Base-by-base conservation (phyloP, 2,329 filamentous ascomycete species). In the Leptosphaerulina australis region DNA sequence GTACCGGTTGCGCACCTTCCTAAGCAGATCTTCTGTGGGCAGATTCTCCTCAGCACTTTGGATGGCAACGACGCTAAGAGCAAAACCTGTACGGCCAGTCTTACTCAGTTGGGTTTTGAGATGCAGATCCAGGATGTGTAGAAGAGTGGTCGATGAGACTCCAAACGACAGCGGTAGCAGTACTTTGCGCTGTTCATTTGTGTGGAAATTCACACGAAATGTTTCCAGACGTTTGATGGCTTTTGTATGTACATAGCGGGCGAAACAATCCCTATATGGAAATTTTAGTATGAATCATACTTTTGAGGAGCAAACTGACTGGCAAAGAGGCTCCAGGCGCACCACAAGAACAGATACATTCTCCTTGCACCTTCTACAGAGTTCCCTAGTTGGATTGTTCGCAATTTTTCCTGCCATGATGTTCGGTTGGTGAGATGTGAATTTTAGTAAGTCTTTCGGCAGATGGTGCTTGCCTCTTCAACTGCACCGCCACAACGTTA, bases 91-190 rank as follows among this genome's bases (percentile, higher is more conserved):
- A 41, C 85, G 81, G 4, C 84, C 83, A 59, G 84, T 85, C 52
- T 83, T 86, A 33, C 80, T 77, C 30, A 81, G 79, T 68, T 93
- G 88, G 44, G 80, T 81, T 58, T 82, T 78, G 35, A 88, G 78
- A 65, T 91, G 88, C 53, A 81, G 76, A 70, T 90, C 83, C 44
- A 97, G 77, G 17, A 96, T 80, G 62, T 93, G 83, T 22, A 96
- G 78, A 33, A 99, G 78, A 11, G 85, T 83, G 11, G 88, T 81
- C 0, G 93, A 97, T 1, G 89, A 94, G 1, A 88, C 78, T 0
- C 94, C 93, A 63, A 91, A 87, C 0, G 92, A 96, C 1, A 97
- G 77, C 5, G 91, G 90, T 15, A 96, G 77, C 14, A 96, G 77
- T 37, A 96, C 82, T 66, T 74, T 82, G 59, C 75, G 76, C 48